These are phyloP conservation scores for Ophiostoma perfectum DNA, from an alignment of 2,329 filamentous ascomycete species.

Conservation along the genomic window DNA sequence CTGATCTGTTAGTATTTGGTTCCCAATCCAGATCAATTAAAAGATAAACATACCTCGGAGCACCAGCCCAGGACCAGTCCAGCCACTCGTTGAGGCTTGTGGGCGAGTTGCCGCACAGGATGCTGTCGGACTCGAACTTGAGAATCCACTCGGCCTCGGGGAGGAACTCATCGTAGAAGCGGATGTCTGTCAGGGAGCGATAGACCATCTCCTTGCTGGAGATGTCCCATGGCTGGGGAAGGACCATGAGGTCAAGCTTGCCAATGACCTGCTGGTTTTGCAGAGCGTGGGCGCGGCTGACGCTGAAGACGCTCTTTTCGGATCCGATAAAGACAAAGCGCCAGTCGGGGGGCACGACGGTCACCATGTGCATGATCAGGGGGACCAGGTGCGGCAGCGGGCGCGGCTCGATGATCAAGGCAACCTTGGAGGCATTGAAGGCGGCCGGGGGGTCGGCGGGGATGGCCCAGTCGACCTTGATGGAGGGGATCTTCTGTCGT, in stretches of 20 bases:
- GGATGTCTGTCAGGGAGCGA: conserved; percentile 44
- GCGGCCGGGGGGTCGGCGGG: conserved; percentile 33
- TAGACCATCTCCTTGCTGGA: conserved; percentile 44
- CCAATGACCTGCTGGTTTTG: conserved; percentile 46
- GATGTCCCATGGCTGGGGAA: conserved; percentile 46
- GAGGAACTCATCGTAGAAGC: conserved; percentile 50
- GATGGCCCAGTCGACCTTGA: conserved; percentile 39
- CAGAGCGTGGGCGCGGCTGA: conserved; percentile 43
- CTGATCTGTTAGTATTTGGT: conserved; percentile 28
- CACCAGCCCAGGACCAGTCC: conserved; percentile 50
- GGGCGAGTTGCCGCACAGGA: conserved; percentile 51
- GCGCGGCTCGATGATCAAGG: conserved; percentile 48
- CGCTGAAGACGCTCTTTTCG: conserved; percentile 41
- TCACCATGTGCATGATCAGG: conserved; percentile 48
- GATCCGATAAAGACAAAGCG: conserved; percentile 50
- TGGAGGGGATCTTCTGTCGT: conserved; percentile 36
- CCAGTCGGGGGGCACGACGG: conserved; percentile 51
- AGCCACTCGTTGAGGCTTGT: conserved; percentile 50
- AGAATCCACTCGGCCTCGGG: conserved; percentile 50
- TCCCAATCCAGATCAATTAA: neutral
- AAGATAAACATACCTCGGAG: conserved; percentile 40
- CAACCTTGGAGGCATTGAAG: conserved; percentile 47
- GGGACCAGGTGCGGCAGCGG: conserved; percentile 45
- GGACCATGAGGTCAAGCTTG: conserved; percentile 47
- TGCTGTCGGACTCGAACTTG: conserved; percentile 51